Base-by-base conservation (phyloP, 306 rosid genomes). In the Trifolium pratense region DNA sequence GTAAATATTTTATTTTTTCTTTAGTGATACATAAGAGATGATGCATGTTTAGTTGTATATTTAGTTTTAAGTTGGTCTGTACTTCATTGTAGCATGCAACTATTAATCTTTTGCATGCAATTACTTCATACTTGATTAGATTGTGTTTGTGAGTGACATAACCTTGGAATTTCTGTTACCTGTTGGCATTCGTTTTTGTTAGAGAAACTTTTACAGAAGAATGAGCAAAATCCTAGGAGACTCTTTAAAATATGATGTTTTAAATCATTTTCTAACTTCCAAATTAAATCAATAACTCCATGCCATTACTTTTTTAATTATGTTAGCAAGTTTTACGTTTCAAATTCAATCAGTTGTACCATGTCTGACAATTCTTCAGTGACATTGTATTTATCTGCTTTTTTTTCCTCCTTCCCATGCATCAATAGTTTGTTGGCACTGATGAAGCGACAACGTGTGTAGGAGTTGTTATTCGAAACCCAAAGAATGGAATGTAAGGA, bases 361-460 rank as follows among this genome's bases (percentile, higher is more conserved):
- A 25, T 21, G 32, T 4, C 45, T 71, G 15, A 17, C 67, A 20
- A 0, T 66, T 25, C 39, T 63, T 45, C 37, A 32, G 6, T 43
- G 18, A 31, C 66, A 68, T 63, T 15, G 13, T 69, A 70, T 40
- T 42, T n/a, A 12, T 80, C 63, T 56, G 9, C 5, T 68, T 46
- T 56, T 63, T 69, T 48, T 40, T 74, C 31, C 34, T 59, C 62
- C 74, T 75, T 64, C 53, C 16, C 56, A 39, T 25, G 21, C 14
- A 6, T 72, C 62, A 13, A 82, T 69, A 93, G 97, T 89, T 74
- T 85, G 86, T 85, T 80, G 98, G 98, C 85, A 91, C 97, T 25
- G 97, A 93, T 81, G 98, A 93, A 88, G 98, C 97, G 75, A 93
- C 98, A 25, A 93, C 97, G 5, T 93, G 98, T 55, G 88, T 93